Conservation (phyloP, 1,139 yeast genomes). For the Nakaseomyces uthaithaninus region DNA sequence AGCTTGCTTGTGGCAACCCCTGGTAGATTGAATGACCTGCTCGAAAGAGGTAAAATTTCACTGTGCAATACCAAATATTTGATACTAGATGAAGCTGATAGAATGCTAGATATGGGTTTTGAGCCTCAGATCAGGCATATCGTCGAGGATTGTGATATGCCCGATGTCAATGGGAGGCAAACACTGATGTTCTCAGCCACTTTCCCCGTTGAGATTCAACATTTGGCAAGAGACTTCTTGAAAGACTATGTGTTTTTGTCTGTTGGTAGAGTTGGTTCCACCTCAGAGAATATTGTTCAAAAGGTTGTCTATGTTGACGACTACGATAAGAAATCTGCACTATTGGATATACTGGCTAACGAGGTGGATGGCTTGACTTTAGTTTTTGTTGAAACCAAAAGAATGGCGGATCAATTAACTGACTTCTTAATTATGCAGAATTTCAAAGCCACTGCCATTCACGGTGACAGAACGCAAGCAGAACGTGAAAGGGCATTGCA, state of each 20-base stretch:
- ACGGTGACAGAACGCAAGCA: conserved; percentile 94
- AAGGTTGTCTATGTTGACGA: conserved; percentile 87
- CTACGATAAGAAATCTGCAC: conserved; percentile 81
- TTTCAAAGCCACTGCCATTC: conserved; percentile 95
- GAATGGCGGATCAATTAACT: conserved; percentile 93
- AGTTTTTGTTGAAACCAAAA: conserved; percentile 93
- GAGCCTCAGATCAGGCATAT: conserved; percentile 98
- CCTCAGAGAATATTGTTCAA: conserved; percentile 94
- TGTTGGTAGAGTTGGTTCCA: conserved; percentile 96
- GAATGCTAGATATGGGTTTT: conserved; percentile 99
- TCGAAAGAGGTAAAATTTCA: conserved; percentile 90
- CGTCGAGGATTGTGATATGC: conserved; percentile 96
- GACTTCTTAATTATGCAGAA: conserved; percentile 81
- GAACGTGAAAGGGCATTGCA: conserved; percentile 92
- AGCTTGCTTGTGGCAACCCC: conserved; percentile 96
- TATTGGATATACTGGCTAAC: conserved; percentile 76
- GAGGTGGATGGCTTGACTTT: conserved; percentile 69
- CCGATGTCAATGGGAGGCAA: conserved; percentile 79
- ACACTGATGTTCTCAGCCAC: conserved; percentile 98
- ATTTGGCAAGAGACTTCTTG: conserved; percentile 92
- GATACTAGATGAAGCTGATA: conserved; percentile 96
- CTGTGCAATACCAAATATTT: conserved; percentile 80
- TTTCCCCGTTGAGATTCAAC: conserved; percentile 94
- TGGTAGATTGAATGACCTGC: conserved; percentile 91
- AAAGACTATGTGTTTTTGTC: conserved; percentile 90